phyloP scores from a whole-genome alignment of 2,329 filamentous ascomycete species.

The Sphaerulina populicola region DNA sequence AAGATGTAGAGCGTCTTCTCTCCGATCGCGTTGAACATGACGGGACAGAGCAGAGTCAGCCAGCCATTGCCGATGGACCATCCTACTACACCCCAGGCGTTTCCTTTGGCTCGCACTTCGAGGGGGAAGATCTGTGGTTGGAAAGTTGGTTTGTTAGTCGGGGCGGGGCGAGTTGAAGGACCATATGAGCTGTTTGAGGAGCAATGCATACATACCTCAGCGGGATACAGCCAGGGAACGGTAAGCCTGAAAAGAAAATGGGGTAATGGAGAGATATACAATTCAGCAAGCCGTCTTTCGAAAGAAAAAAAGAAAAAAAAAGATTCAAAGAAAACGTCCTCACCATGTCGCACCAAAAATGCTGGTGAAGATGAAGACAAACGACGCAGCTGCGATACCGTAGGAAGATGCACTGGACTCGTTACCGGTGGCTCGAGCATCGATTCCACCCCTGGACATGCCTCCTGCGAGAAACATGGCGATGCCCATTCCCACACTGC shows the following conservation, averaged over 20 bases:
- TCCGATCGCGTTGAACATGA: constrained; percentile 55
- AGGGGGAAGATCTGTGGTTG: constrained; percentile 59
- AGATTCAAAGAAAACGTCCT: too few species aligned
- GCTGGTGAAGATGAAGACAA: constrained; percentile 62
- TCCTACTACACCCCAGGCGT: constrained; percentile 66
- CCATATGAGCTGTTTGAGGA: too few species aligned
- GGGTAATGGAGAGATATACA: too few species aligned
- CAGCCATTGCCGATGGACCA: constrained; percentile 70
- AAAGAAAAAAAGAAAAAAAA: too few species aligned
- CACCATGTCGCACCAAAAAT: constrained; percentile 57
- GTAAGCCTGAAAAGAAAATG: constrained; percentile 32
- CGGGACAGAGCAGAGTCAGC: constrained; percentile 34
- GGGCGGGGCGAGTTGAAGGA: background rate
- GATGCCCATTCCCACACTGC: constrained; percentile 30
- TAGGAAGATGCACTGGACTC: constrained; percentile 21
- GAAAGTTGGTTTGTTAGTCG: constrained; percentile 32
- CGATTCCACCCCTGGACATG: constrained; percentile 26
- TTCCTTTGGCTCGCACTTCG: constrained; percentile 62
- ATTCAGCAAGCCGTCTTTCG: too few species aligned
- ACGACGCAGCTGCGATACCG: constrained; percentile 52
- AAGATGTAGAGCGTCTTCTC: constrained; percentile 70
- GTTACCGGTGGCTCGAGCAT: constrained; percentile 23
- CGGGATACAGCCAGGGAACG: constrained; percentile 41
- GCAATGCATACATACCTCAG: constrained; percentile 7
- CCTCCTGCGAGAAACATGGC: constrained; percentile 31